Percentiles rank a stretch among this genome's conserved stretches.
These are phyloP conservation scores for Hypocrella siamensis DNA, from an alignment of 2,329 filamentous ascomycete species.

Conservation along the genomic window DNA sequence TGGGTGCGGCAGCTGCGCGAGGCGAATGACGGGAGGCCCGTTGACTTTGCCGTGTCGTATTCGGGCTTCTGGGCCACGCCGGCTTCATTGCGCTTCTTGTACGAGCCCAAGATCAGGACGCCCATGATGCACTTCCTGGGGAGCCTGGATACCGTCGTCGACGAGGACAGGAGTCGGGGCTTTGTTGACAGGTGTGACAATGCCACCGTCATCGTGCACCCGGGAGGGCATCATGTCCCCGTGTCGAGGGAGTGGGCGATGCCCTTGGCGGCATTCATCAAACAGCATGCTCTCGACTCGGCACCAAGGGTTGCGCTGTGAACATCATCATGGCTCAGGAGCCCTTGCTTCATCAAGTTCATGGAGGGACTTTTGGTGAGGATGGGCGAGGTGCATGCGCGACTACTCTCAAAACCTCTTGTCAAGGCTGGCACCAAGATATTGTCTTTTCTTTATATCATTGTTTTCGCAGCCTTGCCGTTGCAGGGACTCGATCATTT, in stretches of 20 bases:
- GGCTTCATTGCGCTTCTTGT: constrained; percentile 44
- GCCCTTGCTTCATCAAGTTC: too few species aligned
- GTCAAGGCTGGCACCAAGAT: too few species aligned
- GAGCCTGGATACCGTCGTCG: constrained; percentile 74
- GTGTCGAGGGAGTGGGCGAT: constrained; percentile 67
- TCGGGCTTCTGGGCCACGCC: constrained; percentile 58
- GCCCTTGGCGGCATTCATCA: constrained; percentile 59
- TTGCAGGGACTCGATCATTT: too few species aligned
- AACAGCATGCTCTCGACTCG: constrained; percentile 17
- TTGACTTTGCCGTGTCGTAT: constrained; percentile 61
- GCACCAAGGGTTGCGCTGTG: constrained; percentile 12
- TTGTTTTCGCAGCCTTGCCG: too few species aligned
- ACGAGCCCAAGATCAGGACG: constrained; percentile 60
- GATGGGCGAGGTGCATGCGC: too few species aligned
- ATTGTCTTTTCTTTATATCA: too few species aligned
- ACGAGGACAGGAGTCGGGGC: constrained; percentile 53
- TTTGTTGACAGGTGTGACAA: constrained; percentile 50
- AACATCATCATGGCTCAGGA: constrained; percentile 1
- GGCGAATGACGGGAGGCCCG: constrained; percentile 31
- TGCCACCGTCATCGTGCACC: constrained; percentile 48
- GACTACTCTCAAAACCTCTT: too few species aligned
- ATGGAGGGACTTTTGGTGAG: too few species aligned
- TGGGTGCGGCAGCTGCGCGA: constrained; percentile 31
- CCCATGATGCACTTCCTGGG: constrained; percentile 73
- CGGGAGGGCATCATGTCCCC: constrained; percentile 82